Evolutionary conservation across 768 basidiomycete genomes (phyloP), one percentile per base, ranked within the genome.

Genomic region (Lyophyllum semitale): DNA sequence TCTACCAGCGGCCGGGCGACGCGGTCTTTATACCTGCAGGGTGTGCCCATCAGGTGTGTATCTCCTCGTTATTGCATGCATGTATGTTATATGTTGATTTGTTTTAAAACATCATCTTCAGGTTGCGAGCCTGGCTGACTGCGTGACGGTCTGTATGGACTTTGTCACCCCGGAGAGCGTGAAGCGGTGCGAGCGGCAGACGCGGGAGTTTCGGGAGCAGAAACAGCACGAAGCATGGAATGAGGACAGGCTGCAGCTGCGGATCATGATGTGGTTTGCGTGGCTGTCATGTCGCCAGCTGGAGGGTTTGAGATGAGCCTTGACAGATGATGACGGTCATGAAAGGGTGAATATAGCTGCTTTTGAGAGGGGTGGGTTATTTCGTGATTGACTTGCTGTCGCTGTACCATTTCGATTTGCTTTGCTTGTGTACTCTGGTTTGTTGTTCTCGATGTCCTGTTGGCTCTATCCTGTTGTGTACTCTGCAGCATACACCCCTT

Each of bases 1-100:
- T 98, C 18, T 95, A 94, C 70, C 96, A 98, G 71, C 81, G 83
- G 60, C 91, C 92, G 2, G 94, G 94, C 18, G 91, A 98, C 66
- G 95, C 93, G 0, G 87, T 98, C 12, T 95, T 97, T 70, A 93
- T 98, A 57, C 95, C 95, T 13, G 95, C 95, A 2, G 95, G 93
- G 22, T 94, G 90, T 69, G 90, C 91, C 0, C 92, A 94, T 70
- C 92, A 94, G 84, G 91, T 90, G 50, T 50, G 81, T 56, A 40
- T 41, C n/a, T 23, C 3, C 6, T 32, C 8, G 49, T n/a, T n/a
- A n/a, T 0, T 37, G 23, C 27, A 30, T 37, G 27, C 27, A 27
- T 23, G 4, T 22, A 17, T 25, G n/a, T 48, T 33, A 13, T 9
- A 9, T 30, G 32, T 2, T 6, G 26, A 30, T 42, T 29, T 17